Conservation (phyloP, 2,329 filamentous ascomycete species). For the Botrytis hyacinthi region DNA sequence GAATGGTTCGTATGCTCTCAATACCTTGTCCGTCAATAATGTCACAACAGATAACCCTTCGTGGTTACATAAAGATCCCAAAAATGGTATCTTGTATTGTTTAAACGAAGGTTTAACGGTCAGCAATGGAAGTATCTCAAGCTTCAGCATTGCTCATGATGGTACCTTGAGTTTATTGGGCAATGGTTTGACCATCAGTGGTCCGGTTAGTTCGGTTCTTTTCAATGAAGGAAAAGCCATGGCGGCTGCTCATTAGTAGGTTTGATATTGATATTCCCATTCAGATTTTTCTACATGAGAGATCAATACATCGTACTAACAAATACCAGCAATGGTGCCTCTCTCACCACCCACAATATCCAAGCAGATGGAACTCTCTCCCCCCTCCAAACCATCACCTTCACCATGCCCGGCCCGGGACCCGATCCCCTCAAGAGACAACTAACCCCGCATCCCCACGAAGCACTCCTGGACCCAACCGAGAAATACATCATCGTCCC, state of each 20-base stretch:
- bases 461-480: constrained; percentile 53
- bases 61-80: constrained; percentile 32
- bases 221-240: constrained; percentile 45
- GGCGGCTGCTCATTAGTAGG: constrained; percentile 38
- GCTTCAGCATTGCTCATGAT: constrained; percentile 38
- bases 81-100: constrained; percentile 33
- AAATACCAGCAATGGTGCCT: constrained; percentile 28
- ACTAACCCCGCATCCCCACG: constrained; percentile 50
- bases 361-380: constrained; percentile 18
- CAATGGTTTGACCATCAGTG: constrained; percentile 42
- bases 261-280: background rate
- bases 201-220: constrained; percentile 40
- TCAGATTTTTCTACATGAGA: background rate
- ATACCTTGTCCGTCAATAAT: constrained; percentile 26
- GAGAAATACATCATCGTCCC: constrained; percentile 49
- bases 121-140: constrained; percentile 27
- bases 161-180: constrained; percentile 44
- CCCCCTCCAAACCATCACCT: constrained; percentile 44
- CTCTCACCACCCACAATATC: constrained; percentile 21
- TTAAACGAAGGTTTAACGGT: constrained; percentile 30
- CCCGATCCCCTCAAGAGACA: constrained; percentile 42
- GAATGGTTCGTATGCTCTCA: constrained; percentile 30
- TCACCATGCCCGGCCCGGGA: constrained; percentile 41
- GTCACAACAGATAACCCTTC: constrained; percentile 30
- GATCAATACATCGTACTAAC: background rate